These are phyloP conservation scores for Acanthamoeba culbertsoni DNA, from an alignment of 208 protist genomes.

Conservation along the genomic window DNA sequence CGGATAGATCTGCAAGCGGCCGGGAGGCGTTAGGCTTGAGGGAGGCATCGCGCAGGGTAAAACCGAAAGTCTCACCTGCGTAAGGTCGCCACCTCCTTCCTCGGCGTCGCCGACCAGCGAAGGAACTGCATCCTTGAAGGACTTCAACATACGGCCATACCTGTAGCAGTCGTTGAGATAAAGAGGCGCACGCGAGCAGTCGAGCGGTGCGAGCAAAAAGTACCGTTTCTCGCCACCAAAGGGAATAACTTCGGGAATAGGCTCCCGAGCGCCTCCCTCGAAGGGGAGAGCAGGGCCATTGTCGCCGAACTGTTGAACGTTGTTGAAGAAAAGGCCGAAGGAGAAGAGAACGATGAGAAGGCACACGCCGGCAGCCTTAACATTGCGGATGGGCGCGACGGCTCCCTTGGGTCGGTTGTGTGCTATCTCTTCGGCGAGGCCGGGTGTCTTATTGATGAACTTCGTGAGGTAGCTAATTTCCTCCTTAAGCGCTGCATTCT, in stretches of 20 bases:
- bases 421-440: neutral
- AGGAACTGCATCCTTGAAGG: neutral
- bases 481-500: conserved; percentile 69
- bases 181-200: neutral
- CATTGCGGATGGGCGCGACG: conserved; percentile 49
- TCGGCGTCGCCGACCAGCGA: neutral
- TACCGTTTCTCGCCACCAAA: conserved; percentile 3
- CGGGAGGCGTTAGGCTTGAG: neutral
- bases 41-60: neutral
- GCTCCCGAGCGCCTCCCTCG: neutral
- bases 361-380: conserved; percentile 71
- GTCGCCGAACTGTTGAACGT: conserved; percentile 39
- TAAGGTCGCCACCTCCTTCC: conserved; percentile 28
- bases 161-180: neutral
- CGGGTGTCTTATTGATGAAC: conserved; percentile 66
- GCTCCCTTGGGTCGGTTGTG: neutral
- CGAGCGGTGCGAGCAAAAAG: neutral
- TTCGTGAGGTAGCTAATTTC: conserved; percentile 66
- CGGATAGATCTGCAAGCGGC: neutral
- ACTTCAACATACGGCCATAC: conserved; percentile 30
- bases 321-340: conserved; percentile 69
- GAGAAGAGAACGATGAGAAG: conserved; percentile 69
- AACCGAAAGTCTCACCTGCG: neutral
- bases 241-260: neutral
- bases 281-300: conserved; percentile 1